Evolutionary conservation across 225 moss, liverwort and hornwort species (phyloP), one percentile per base, ranked within the genome.

Genomic region (Bryoerythrophyllum caledonicum): DNA sequence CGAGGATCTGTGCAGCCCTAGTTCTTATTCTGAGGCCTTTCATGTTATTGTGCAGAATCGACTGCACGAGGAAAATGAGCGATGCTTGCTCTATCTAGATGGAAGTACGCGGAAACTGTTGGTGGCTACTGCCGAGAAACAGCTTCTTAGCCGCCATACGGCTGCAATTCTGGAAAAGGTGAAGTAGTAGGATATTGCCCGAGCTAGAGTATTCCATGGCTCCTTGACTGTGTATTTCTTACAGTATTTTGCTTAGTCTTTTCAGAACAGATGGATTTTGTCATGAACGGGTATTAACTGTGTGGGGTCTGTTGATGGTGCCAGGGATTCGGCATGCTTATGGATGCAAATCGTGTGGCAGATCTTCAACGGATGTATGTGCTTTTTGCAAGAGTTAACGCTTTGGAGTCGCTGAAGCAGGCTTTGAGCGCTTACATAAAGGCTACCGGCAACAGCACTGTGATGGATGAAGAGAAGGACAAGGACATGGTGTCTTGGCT

Each of bases 381-480:
- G 38, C 86, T 95, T 66, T 93, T 93, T 71, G 83, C 87, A 40
- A 84, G 93, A 79, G 95, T 95, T 19, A 73, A 68, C 71, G 88
- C 90, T 13, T 60, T 95, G 76, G 95, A 95, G 84, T 76, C 68
- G 24, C 60, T 95, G 77, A 88, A 91, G 73, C 93, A 87, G 79
- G 93, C 85, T 20, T 77, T 95, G 17, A 93, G 93, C 65, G 59
- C 82, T 21, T 95, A 95, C 74, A 93, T 95, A 32, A 95, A 95
- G 74, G 81, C 88, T 78, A 93, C 95, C 30, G 95, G 95, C 35
- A 85, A 89, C 60, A 86, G 87, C 70, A 91, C 91, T 71, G 95
- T 95, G 14, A 93, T 95, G 93, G 95, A 95, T 66, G 95, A 95
- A 81, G 95, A 95, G 80, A 95, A 95, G 68, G 95, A 95, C 46